phyloP scores from a whole-genome alignment of 345 rosid genomes.

The Nephelium lappaceum region DNA sequence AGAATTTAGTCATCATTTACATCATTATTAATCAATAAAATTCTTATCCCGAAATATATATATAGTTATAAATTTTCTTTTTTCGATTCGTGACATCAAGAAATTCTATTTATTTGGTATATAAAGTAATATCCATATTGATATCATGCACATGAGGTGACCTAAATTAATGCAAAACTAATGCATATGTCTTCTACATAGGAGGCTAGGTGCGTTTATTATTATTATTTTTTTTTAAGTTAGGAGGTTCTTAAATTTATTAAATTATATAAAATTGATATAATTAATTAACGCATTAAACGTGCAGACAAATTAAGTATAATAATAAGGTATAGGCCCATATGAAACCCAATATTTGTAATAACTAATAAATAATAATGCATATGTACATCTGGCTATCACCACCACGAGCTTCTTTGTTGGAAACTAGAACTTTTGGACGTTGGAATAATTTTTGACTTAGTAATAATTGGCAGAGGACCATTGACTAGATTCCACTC shows the following conservation, averaged over 20 bases:
- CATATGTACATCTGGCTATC: not conserved
- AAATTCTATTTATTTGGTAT: no score
- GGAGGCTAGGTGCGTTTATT: no score
- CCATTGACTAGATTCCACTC: slow-evolving; percentile 11
- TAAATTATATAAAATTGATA: not conserved
- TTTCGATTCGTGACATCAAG: no score
- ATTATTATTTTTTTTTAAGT: no score
- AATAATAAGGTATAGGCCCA: not conserved
- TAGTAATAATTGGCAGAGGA: not conserved
- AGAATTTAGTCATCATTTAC: no score
- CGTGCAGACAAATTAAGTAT: not conserved
- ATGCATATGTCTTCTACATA: no score
- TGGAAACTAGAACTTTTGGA: not conserved
- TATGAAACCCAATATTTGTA: not conserved
- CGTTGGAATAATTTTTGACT: not conserved
- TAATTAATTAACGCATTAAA: not conserved
- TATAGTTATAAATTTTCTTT: no score
- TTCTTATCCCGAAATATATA: no score
- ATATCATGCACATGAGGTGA: no score
- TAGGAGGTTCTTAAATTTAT: not conserved
- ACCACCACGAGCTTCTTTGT: not conserved
- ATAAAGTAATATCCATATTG: no score
- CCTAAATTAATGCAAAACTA: no score
- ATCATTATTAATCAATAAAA: no score
- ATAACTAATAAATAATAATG: not conserved